phyloP scores from a whole-genome alignment of 306 rosid species.

The Abrus pulchellus region DNA sequence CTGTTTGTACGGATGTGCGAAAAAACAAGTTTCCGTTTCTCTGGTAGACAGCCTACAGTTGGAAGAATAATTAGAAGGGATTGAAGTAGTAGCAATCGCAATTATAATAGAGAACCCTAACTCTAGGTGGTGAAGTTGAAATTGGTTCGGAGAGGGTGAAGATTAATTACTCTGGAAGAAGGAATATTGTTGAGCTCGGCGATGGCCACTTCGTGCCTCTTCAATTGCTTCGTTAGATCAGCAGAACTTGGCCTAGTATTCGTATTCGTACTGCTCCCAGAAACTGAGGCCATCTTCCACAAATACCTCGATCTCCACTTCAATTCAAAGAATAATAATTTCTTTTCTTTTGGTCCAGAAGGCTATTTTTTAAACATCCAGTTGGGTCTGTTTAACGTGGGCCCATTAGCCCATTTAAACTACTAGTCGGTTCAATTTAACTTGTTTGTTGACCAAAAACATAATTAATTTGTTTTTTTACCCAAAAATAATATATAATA shows the following conservation, averaged over 20 bases:
- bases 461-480: no score
- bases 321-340: no score
- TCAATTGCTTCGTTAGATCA: constrained; percentile 53
- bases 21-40: constrained; percentile 76
- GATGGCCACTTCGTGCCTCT: constrained; percentile 74
- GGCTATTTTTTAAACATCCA: neutral
- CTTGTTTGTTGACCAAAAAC: no score
- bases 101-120: constrained; percentile 14
- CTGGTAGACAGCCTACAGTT: constrained; percentile 71
- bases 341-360: no score
- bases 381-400: neutral
- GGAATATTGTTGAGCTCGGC: constrained; percentile 75
- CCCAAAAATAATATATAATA: no score
- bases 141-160: neutral
- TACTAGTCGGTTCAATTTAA: no score
- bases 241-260: neutral
- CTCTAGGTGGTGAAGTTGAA: neutral
- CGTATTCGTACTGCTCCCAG: neutral
- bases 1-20: constrained; percentile 67
- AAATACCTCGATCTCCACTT: no score
- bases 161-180: constrained; percentile 61
- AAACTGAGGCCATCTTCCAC: constrained; percentile 31
- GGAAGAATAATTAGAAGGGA: neutral
- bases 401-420: neutral
- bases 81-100: neutral